Conservation (phyloP, 1,139 yeast genomes). For the Protomyces macrosporus region DNA sequence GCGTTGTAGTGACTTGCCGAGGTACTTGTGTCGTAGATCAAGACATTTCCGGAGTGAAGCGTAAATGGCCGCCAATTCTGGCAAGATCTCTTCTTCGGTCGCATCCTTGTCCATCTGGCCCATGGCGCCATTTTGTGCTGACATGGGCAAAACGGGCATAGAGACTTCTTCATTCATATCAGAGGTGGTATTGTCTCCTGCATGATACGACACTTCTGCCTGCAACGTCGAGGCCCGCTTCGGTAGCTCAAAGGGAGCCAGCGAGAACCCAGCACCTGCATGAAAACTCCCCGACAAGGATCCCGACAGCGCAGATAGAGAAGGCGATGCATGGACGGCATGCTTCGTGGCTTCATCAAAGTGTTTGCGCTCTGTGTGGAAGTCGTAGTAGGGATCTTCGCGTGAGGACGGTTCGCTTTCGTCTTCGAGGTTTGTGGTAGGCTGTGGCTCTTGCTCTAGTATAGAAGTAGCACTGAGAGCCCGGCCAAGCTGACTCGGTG, state of each 20-base stretch:
- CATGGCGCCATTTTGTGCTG: background rate
- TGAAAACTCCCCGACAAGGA: conserved; percentile 7
- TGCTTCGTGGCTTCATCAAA: conserved; percentile 18
- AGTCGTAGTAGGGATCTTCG: conserved; percentile 2
- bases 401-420: background rate
- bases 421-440: background rate
- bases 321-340: conserved; percentile 14
- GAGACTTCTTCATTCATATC: background rate
- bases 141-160: background rate
- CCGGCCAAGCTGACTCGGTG: background rate
- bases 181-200: background rate
- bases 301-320: conserved; percentile 6
- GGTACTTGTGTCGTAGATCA: conserved; percentile 70
- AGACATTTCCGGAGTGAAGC: conserved; percentile 66
- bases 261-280: conserved; percentile 15
- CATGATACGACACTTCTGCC: background rate
- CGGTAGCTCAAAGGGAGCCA: background rate
- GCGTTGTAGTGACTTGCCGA: conserved; percentile 62
- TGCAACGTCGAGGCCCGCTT: background rate
- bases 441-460: background rate
- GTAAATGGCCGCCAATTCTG: conserved; percentile 66
- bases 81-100: conserved; percentile 32
- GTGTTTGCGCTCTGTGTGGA: conserved; percentile 19
- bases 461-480: background rate
- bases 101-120: conserved; percentile 4